These are phyloP conservation scores for Podaxis sp. DNA, from an alignment of 768 basidiomycete species.

Conservation along the genomic window DNA sequence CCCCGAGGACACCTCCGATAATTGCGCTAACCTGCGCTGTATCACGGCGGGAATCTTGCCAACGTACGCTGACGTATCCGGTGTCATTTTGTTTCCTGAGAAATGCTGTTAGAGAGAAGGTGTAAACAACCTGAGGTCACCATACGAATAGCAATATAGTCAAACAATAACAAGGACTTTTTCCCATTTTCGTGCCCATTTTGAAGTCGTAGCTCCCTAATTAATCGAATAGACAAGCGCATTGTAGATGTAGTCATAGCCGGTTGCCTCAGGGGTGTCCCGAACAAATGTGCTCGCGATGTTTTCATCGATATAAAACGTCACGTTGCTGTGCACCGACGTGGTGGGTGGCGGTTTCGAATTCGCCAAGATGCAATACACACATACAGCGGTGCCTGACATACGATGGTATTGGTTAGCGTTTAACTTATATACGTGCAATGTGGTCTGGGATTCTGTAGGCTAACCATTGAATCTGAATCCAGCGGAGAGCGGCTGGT, in stretches of 20 bases:
- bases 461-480: background rate
- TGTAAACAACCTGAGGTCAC: background rate
- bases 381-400: conserved; percentile 30
- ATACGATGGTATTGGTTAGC: background rate
- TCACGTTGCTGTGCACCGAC: conserved; percentile 27
- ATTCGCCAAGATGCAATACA: conserved; percentile 32
- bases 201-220: conserved; percentile 24
- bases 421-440: background rate
- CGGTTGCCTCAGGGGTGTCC: conserved; percentile 15
- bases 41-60: background rate
- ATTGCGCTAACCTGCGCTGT: background rate
- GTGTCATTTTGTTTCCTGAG: too few species aligned
- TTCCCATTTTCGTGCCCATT: conserved; percentile 26
- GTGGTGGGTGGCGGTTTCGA: conserved; percentile 16
- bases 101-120: background rate
- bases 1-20: conserved; percentile 3
- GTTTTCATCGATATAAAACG: conserved; percentile 32
- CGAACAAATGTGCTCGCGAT: conserved; percentile 24
- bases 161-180: conserved; percentile 29
- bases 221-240: conserved; percentile 28
- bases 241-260: conserved; percentile 30
- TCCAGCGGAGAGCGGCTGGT: background rate
- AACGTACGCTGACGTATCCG: too few species aligned
- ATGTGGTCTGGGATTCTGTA: background rate
- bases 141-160: conserved; percentile 36